Conservation (phyloP, 139 green algal genomes). For the Mesotaenium endlicherianum region DNA sequence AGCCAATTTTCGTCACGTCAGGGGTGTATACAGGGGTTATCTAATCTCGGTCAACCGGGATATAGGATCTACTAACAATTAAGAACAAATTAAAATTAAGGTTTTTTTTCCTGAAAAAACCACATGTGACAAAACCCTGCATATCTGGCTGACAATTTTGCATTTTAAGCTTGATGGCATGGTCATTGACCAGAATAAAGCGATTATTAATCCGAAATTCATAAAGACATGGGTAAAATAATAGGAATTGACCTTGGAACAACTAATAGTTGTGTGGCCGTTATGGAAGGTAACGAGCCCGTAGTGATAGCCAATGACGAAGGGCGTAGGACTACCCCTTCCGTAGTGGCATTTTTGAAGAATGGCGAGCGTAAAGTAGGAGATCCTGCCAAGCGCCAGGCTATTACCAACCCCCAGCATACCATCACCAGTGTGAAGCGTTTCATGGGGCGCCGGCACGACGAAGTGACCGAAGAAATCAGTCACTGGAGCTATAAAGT, state of each 20-base stretch:
- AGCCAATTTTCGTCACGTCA: too few species aligned
- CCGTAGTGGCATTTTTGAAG: slow-evolving; percentile 92
- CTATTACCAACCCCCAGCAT: slow-evolving; percentile 94
- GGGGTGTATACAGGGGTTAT: too few species aligned
- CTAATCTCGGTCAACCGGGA: too few species aligned
- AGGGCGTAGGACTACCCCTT: slow-evolving; percentile 91
- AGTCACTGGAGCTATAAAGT: slow-evolving; percentile 99
- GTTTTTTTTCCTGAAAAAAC: too few species aligned
- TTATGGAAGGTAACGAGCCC: slow-evolving; percentile 94
- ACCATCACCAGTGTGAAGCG: slow-evolving; percentile 96
- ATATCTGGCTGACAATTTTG: too few species aligned
- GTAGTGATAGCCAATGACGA: slow-evolving; percentile 98
- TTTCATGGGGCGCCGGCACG: slow-evolving; percentile 87
- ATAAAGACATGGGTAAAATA: too few species aligned
- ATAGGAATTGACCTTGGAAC: slow-evolving; percentile 98
- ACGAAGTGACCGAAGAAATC: slow-evolving; percentile 93
- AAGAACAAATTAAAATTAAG: too few species aligned
- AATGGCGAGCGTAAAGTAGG: slow-evolving; percentile 83
- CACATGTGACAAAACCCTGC: too few species aligned
- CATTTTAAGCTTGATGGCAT: not conserved
- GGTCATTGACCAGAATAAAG: not conserved
- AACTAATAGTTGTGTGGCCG: slow-evolving; percentile 96
- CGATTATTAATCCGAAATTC: slow-evolving; percentile 22
- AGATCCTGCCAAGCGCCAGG: slow-evolving; percentile 91
- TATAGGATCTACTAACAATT: too few species aligned